These are phyloP conservation scores for Chondrus crispus DNA, from an alignment of 23 red algal genomes.

Conservation along the genomic window DNA sequence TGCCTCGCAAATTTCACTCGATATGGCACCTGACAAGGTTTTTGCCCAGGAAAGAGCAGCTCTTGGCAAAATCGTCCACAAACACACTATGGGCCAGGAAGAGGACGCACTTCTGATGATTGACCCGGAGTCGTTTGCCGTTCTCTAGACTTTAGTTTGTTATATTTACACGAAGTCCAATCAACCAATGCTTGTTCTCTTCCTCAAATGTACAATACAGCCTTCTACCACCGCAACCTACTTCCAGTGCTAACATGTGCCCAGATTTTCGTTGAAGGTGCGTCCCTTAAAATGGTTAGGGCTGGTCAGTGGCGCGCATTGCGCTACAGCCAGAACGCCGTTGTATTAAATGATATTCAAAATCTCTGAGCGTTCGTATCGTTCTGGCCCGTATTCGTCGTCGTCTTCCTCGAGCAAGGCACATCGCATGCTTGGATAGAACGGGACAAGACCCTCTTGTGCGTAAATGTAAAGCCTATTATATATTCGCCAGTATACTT, in stretches of 20 bases:
- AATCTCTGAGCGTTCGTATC: constrained; percentile 49
- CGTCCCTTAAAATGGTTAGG: no score
- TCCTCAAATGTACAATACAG: no score
- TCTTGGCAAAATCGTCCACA: neutral
- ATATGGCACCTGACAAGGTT: constrained; percentile 22
- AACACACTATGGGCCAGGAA: neutral
- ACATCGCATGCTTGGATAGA: constrained; percentile 45
- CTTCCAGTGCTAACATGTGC: no score
- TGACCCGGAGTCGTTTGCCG: neutral
- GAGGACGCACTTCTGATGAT: neutral
- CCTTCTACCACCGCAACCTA: no score
- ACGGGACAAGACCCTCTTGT: constrained; percentile 70
- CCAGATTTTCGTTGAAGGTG: no score
- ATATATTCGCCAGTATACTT: constrained; percentile 94
- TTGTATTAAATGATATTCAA: no score
- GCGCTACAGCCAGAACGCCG: no score
- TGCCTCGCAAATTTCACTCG: constrained; percentile 3
- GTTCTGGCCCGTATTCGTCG: constrained; percentile 17
- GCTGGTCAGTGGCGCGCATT: no score
- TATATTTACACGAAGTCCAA: no score
- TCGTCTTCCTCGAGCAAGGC: constrained; percentile 8
- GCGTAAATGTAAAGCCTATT: constrained; percentile 76
- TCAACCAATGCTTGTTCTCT: no score
- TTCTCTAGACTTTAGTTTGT: neutral
- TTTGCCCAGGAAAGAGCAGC: constrained; percentile 38